Evolutionary conservation across 441 rosid genomes (phyloP).

Genomic region (Mallotus repandus): DNA sequence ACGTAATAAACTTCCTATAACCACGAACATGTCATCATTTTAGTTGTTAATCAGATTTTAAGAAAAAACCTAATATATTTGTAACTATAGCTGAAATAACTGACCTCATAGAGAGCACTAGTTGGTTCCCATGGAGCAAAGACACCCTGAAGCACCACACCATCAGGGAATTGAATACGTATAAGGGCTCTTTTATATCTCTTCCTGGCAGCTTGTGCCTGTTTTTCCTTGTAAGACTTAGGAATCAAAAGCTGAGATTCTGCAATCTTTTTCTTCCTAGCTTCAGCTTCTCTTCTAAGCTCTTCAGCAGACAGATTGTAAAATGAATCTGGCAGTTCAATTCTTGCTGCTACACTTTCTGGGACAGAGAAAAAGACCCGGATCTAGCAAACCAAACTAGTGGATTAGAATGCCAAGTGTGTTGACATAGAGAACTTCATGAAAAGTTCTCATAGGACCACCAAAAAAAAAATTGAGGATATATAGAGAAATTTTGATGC

Average conservation of each 20-base stretch:
- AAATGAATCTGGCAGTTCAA: conserved; percentile 85
- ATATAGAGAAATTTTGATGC: not conserved
- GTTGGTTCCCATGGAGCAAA: conserved; percentile 91
- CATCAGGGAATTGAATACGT: conserved; percentile 86
- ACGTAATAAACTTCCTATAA: not conserved
- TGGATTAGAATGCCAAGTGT: not conserved
- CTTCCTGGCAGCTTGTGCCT: conserved; percentile 70
- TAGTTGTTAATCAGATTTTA: conserved; percentile 1
- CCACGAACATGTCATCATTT: not conserved
- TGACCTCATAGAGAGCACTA: conserved; percentile 70
- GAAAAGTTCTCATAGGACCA: not conserved
- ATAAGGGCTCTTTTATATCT: conserved; percentile 60
- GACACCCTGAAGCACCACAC: conserved; percentile 84
- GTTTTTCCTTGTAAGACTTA: conserved; percentile 79
- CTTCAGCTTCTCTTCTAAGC: conserved; percentile 74
- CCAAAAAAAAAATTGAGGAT: not conserved
- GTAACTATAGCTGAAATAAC: conserved; percentile 11
- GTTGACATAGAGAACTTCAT: not conserved
- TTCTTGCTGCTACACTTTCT: conserved; percentile 76
- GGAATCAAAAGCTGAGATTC: conserved; percentile 93
- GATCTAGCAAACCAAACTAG: conserved; percentile 37
- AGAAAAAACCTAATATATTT: not conserved
- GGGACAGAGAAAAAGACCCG: conserved; percentile 81
- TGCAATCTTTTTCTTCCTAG: conserved; percentile 74
- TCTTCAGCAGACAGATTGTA: conserved; percentile 72